phyloP scores from a whole-genome alignment of 2,329 filamentous ascomycete genomes.

The Bretziella fagacearum region DNA sequence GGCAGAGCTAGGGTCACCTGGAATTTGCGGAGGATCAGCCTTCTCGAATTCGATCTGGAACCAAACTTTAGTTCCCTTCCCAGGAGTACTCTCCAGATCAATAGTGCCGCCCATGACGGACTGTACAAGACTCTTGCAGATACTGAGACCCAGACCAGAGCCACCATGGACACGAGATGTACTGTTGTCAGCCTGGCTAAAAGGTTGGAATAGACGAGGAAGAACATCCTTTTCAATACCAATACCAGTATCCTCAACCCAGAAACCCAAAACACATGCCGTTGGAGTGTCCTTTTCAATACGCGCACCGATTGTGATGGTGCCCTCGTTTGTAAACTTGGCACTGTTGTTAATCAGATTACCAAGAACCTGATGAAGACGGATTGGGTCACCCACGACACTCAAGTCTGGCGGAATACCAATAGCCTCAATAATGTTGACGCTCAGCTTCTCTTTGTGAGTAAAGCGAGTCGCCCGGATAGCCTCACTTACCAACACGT shows the following conservation, averaged over 20 bases:
- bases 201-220: conserved; percentile 76
- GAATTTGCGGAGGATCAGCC: conserved; percentile 10
- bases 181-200: conserved; percentile 81
- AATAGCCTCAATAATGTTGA: conserved; percentile 52
- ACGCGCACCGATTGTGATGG: conserved; percentile 65
- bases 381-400: conserved; percentile 48
- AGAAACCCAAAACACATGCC: conserved; percentile 61
- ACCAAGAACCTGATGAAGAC: conserved; percentile 51
- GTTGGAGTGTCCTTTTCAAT: conserved; percentile 55
- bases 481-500: conserved; percentile 50
- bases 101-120: conserved; percentile 81
- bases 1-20: neutral
- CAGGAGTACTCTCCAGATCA: conserved; percentile 59
- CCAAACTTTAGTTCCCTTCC: conserved; percentile 51
- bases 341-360: conserved; percentile 87
- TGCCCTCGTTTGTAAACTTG: conserved; percentile 80
- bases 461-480: conserved; percentile 50
- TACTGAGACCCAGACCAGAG: conserved; percentile 77
- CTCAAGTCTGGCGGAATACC: conserved; percentile 52
- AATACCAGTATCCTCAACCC: conserved; percentile 79
- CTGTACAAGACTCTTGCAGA: conserved; percentile 88
- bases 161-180: conserved; percentile 84
- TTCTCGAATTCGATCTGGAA: conserved; percentile 81
- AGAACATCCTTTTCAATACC: conserved; percentile 72
- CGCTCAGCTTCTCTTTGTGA: conserved; percentile 44